These are phyloP conservation scores for Phytophthora citrophthora DNA, from an alignment of 352 stramenopile genomes.

Conservation along the genomic window DNA sequence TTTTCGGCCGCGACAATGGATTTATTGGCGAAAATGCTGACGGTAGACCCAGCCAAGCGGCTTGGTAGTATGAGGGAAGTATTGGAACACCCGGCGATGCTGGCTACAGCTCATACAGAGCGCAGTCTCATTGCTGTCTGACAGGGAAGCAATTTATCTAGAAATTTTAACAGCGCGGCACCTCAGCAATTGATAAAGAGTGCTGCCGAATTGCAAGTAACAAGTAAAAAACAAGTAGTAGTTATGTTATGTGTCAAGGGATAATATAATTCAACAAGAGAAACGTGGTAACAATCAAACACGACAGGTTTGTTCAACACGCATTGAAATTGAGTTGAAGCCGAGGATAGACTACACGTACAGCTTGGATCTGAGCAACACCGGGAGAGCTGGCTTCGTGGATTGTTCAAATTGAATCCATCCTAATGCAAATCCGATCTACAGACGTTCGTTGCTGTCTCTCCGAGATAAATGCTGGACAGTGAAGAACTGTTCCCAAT, in stretches of 20 bases:
- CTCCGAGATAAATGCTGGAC: slow-evolving; percentile 4
- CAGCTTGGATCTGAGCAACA: slow-evolving; percentile 6
- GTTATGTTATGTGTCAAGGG: slow-evolving; percentile 31
- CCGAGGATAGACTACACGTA: slow-evolving; percentile 1
- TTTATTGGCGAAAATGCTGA: slow-evolving; percentile 49
- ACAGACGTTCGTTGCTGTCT: slow-evolving; percentile 6
- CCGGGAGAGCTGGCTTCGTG: slow-evolving; percentile 21
- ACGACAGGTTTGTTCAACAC: slow-evolving; percentile 21
- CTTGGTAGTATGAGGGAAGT: slow-evolving; percentile 39
- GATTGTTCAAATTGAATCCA: slow-evolving; percentile 20
- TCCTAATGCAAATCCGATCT: slow-evolving; percentile 19
- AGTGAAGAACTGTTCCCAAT: slow-evolving; percentile 5
- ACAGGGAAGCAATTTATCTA: slow-evolving; percentile 20
- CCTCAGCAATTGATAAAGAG: slow-evolving; percentile 31
- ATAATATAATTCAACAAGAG: slow-evolving; percentile 26
- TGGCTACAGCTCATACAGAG: slow-evolving; percentile 39
- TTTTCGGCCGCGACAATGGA: slow-evolving; percentile 52
- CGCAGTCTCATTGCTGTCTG: slow-evolving; percentile 33
- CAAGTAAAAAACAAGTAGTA: slow-evolving; percentile 24
- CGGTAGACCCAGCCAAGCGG: slow-evolving; percentile 39
- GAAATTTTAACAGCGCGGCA: slow-evolving; percentile 17
- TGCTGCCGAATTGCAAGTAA: slow-evolving; percentile 25
- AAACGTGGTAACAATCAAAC: slow-evolving; percentile 15
- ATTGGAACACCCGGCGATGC: slow-evolving; percentile 50
- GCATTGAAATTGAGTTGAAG: slow-evolving; percentile 17